Conservation (phyloP, 352 stramenopile genomes). For the Globisporangium orthogonon region DNA sequence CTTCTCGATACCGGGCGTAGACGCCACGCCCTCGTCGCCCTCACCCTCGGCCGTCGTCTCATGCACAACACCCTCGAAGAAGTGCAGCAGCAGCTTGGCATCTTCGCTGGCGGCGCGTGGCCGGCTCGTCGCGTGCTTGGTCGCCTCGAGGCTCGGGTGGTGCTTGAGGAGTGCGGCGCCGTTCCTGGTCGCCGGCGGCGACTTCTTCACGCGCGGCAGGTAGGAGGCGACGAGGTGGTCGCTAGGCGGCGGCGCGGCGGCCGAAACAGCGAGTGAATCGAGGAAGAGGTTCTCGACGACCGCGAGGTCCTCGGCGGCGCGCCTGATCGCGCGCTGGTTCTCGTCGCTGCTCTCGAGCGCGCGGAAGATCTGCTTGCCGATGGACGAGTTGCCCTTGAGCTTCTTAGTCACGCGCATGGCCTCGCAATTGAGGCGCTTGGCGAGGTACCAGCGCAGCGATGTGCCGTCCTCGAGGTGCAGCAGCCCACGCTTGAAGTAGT, state of each 20-base stretch:
- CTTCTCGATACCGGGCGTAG: constrained; percentile 7
- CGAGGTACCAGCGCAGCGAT: constrained; percentile 79
- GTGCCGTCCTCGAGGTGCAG: constrained; percentile 80
- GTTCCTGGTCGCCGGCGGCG: constrained; percentile 15
- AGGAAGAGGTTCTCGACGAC: constrained; percentile 65
- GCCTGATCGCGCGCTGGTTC: constrained; percentile 46
- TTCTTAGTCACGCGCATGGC: constrained; percentile 89
- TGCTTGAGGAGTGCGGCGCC: background rate
- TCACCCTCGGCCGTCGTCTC: background rate
- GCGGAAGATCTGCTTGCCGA: constrained; percentile 87
- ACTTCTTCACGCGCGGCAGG: constrained; percentile 5
- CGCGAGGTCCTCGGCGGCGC: constrained; percentile 45
- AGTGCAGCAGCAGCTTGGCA: constrained; percentile 68
- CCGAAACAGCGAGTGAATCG: constrained; percentile 46
- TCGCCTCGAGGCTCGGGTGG: constrained; percentile 14
- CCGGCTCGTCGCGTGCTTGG: constrained; percentile 13
- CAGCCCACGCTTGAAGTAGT: constrained; percentile 80
- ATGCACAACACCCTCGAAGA: constrained; percentile 59
- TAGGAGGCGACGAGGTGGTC: background rate
- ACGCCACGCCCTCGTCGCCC: background rate
- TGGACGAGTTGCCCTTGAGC: constrained; percentile 84
- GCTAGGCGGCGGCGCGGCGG: background rate
- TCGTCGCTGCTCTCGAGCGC: constrained; percentile 57
- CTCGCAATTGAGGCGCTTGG: constrained; percentile 82
- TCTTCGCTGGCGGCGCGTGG: constrained; percentile 48